Base-by-base conservation (phyloP, 352 stramenopile species). In the Phytophthora pini region DNA sequence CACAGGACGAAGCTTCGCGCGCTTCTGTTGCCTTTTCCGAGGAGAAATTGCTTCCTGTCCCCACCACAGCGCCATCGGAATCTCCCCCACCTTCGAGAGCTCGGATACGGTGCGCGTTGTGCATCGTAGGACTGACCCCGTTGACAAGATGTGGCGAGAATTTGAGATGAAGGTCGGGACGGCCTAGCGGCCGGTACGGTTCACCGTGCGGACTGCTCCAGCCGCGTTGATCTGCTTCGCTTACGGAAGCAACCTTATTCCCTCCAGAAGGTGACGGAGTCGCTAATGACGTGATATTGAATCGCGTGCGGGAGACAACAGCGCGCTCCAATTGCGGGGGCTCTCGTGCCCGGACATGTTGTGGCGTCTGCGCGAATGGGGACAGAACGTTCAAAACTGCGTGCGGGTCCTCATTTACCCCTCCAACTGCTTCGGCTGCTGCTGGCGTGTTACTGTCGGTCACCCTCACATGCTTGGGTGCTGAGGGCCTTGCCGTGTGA, bases 201-300 rank as follows among this genome's bases (percentile, higher is more conserved):
- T 92, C 77, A 5, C 82, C 82, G 48, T 89, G 75, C 7, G 85
- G 85, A 56, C 85, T 92, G 40, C 79, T 84, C 85, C 85, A 93
- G 4, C 85, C 85, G 2, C 70, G 69, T 12, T 76, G 67, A 9
- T 82, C 72, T 9, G 4, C 34, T 20, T 65, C 32, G 36, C 20
- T 55, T 7, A 2, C 36, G 2, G 22, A 31, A 6, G 39, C 20
- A 11, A 32, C 7, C 27, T 64, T 72, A 20, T 6, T 39, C 50
- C 40, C 32, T 17, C 32, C 46, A 4, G 40, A 45, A 15, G 52
- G 17, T 3, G 50, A 15, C 2, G 39, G 32, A 9, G 51, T 17
- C 32, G 68, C 49, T 20, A 90, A 55, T 17, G 90, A 53, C 6
- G 79, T 82, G 69, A 93, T 81, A 12, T 71, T 77, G 45, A 84